Conservation (phyloP, 371 early-diverging fungal species). For the Syncephalastrum contaminatum region DNA sequence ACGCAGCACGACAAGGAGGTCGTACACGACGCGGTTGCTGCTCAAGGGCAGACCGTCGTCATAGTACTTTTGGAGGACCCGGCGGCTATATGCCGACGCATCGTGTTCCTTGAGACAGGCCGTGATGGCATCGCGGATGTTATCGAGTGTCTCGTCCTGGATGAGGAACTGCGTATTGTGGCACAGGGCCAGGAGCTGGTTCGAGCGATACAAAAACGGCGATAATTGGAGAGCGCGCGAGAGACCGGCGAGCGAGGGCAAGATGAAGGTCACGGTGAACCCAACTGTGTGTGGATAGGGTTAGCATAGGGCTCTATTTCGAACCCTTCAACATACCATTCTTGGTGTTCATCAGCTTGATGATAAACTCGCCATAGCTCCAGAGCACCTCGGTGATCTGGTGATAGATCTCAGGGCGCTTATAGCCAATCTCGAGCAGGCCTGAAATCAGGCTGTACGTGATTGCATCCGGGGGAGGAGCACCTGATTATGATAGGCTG, state of each 20-base stretch:
- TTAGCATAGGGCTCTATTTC: not conserved
- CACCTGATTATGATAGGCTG: slow-evolving; percentile 4
- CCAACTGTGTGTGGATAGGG: slow-evolving; percentile 28
- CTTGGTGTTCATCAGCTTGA: slow-evolving; percentile 15
- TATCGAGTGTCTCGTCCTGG: slow-evolving; percentile 49
- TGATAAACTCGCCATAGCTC: slow-evolving; percentile 26
- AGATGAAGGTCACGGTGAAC: slow-evolving; percentile 58
- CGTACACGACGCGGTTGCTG: slow-evolving; percentile 52
- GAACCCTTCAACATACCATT: slow-evolving; percentile 10
- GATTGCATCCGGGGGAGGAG: slow-evolving; percentile 39
- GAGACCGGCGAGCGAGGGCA: slow-evolving; percentile 68
- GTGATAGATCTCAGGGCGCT: slow-evolving; percentile 36
- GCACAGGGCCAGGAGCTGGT: slow-evolving; percentile 48
- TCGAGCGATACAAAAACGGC: slow-evolving; percentile 48
- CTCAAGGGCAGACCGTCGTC: slow-evolving; percentile 47
- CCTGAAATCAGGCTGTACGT: slow-evolving; percentile 38
- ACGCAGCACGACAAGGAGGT: slow-evolving; percentile 53
- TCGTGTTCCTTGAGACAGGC: slow-evolving; percentile 42
- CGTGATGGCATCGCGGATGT: slow-evolving; percentile 53
- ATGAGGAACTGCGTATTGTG: slow-evolving; percentile 54
- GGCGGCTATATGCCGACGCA: slow-evolving; percentile 44
- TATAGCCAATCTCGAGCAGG: slow-evolving; percentile 53
- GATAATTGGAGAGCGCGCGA: slow-evolving; percentile 63
- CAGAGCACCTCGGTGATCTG: slow-evolving; percentile 30
- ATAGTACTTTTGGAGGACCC: slow-evolving; percentile 48